Percentiles rank a stretch among this genome's conserved stretches.
Conservation (phyloP, 2,329 filamentous ascomycete species). For the Penicillium sp. region DNA sequence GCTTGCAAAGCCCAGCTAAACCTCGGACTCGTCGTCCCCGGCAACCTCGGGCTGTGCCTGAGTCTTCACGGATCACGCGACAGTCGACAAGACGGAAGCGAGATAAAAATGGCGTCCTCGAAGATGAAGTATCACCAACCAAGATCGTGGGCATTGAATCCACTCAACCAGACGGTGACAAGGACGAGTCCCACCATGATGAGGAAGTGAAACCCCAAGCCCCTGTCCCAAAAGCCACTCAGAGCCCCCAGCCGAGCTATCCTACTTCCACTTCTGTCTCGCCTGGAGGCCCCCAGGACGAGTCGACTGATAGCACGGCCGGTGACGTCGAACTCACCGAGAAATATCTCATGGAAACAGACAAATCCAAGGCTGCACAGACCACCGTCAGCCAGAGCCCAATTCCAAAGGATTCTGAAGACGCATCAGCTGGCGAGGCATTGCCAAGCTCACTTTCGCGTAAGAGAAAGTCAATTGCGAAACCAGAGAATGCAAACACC, state of each 20-base stretch:
- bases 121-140: slow-evolving; percentile 16
- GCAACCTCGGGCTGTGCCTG: slow-evolving; percentile 29
- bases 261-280: slow-evolving; percentile 14
- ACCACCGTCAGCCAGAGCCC: slow-evolving; percentile 1
- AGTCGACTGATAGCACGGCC: slow-evolving; percentile 1
- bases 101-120: slow-evolving; percentile 19
- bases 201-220: slow-evolving; percentile 10
- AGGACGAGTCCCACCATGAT: slow-evolving; percentile 7
- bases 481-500: slow-evolving; percentile 15
- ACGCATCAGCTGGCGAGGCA: background rate
- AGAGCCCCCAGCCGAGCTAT: slow-evolving; percentile 10
- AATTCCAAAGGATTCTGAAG: background rate
- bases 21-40: slow-evolving; percentile 35
- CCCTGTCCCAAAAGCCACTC: slow-evolving; percentile 17
- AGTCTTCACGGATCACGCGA: slow-evolving; percentile 34
- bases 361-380: slow-evolving; percentile 2
- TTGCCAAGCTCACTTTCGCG: slow-evolving; percentile 18
- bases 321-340: background rate
- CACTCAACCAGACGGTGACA: slow-evolving; percentile 12
- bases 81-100: slow-evolving; percentile 35
- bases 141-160: slow-evolving; percentile 12
- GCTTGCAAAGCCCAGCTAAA: slow-evolving; percentile 25
- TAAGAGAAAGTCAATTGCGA: slow-evolving; percentile 27
- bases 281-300: slow-evolving; percentile 10
- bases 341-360: background rate